Evolutionary conservation across 2,329 filamentous ascomycete species (phyloP), one percentile per base, ranked within the genome.

Genomic region (Pseudogymnoascus verrucosus): DNA sequence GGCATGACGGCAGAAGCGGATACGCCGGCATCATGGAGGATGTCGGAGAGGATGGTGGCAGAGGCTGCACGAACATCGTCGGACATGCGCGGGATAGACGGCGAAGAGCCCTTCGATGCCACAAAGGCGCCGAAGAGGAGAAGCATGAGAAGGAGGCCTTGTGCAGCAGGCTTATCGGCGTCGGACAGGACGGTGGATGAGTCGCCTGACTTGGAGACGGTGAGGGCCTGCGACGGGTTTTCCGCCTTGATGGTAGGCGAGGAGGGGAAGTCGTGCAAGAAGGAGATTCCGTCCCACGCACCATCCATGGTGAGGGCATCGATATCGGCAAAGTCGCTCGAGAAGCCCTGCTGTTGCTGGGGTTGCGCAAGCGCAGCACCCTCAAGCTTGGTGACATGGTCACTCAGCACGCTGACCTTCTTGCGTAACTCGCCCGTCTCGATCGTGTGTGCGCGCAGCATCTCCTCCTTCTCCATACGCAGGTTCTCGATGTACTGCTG

Each of bases 71-170:
- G 88, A 64, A 95, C 86, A 70, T 93, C 89, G 64, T 93, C 89
- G 37, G 91, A 89, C 73, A 93, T 88, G 64, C 84, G 84, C 61
- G 90, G 89, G 69, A 96, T 87, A 69, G 86, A 85, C 40, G 87
- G 85, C n/a, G 83, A 79, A 19, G 87, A 84, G 69, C 86, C 86
- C 77, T 93, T 96, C 34, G 93, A 97, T 66, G 95, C 89, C 70
- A 98, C 92, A 74, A 97, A 96, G 62, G 95, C 95, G 73, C 95
- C 95, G 68, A 96, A 93, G 63, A 99, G 89, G 73, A 99, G 89
- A 69, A 97, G 89, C 91, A 97, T 96, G 76, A 93, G 89, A 75
- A 98, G 82, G 71, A 98, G 78, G 71, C 91, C 90, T 71, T 93
- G 90, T 69, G 91, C 88, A 66, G 87, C 83, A 65, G 84, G 79